A percentile compares a stretch with the other conserved stretches of the same genome.
These are phyloP conservation scores for Paspalum vaginatum DNA, from an alignment of 176 grass and related monocot species.

Conservation along the genomic window DNA sequence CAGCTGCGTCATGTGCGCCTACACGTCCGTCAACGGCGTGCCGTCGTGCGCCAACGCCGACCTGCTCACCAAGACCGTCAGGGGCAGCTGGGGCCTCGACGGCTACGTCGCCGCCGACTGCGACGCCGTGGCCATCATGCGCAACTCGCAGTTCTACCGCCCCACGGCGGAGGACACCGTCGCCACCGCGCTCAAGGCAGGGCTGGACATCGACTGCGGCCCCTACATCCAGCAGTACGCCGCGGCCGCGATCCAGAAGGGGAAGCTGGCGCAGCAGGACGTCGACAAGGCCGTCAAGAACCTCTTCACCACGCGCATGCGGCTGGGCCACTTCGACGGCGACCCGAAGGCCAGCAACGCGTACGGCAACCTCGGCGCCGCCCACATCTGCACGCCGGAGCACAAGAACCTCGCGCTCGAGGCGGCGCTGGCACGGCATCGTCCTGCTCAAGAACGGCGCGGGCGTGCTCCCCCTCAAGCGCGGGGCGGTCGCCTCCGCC, in stretches of 20 bases:
- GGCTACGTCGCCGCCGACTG: slow-evolving; percentile 54
- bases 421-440: slow-evolving; percentile 72
- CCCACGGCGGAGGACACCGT: slow-evolving; percentile 33
- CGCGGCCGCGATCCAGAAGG: slow-evolving; percentile 35
- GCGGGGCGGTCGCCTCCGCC: not conserved
- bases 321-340: slow-evolving; percentile 82
- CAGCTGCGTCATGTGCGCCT: slow-evolving; percentile 74
- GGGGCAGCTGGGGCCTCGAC: slow-evolving; percentile 54
- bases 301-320: slow-evolving; percentile 60
- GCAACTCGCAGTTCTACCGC: slow-evolving; percentile 18
- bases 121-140: slow-evolving; percentile 41
- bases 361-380: slow-evolving; percentile 55
- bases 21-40: slow-evolving; percentile 72
- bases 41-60: slow-evolving; percentile 59
- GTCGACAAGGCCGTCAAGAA: slow-evolving; percentile 63
- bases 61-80: slow-evolving; percentile 55
- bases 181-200: slow-evolving; percentile 29
- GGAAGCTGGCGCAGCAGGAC: slow-evolving; percentile 58
- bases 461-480: slow-evolving; percentile 47
- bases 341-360: slow-evolving; percentile 41
- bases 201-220: slow-evolving; percentile 75
- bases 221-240: slow-evolving; percentile 49
- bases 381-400: slow-evolving; percentile 52
- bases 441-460: slow-evolving; percentile 74
- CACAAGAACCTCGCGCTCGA: slow-evolving; percentile 69